phyloP scores from a whole-genome alignment of 176 grass and related monocot genomes.

The Avena sativa region DNA sequence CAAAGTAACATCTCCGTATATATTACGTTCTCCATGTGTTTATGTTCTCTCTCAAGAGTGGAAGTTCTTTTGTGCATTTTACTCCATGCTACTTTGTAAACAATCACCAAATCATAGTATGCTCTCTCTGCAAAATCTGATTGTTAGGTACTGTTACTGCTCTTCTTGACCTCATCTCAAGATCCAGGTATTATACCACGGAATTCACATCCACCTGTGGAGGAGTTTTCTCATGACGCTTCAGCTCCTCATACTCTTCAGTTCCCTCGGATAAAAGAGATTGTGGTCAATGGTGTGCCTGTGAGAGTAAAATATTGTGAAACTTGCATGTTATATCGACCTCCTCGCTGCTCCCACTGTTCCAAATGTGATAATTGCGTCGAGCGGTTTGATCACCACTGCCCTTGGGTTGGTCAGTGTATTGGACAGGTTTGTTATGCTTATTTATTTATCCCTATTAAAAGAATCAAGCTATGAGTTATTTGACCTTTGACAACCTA shows the following conservation, averaged over 20 bases:
- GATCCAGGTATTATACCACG: conserved; percentile 93
- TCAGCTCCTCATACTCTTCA: conserved; percentile 68
- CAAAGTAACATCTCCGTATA: background rate
- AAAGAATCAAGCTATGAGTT: conserved; percentile 13
- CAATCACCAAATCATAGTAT: conserved; percentile 47
- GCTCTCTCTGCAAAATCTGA: conserved; percentile 50
- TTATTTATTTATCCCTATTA: conserved; percentile 25
- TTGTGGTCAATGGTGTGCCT: conserved; percentile 65
- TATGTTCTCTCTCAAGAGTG: conserved; percentile 11
- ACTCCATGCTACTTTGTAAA: conserved; percentile 40
- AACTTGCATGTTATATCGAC: conserved; percentile 94
- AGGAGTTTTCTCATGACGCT: conserved; percentile 80
- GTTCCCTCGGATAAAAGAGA: conserved; percentile 79
- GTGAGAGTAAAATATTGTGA: conserved; percentile 98
- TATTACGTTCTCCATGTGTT: conserved; percentile 28
- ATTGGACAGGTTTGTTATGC: conserved; percentile 76
- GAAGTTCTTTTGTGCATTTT: conserved; percentile 25
- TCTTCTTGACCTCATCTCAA: conserved; percentile 88
- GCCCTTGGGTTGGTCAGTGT: conserved; percentile 95
- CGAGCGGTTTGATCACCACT: conserved; percentile 95
- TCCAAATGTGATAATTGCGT: conserved; percentile 96
- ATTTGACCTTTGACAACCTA: conserved; percentile 10
- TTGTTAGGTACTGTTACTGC: conserved; percentile 89
- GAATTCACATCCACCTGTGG: conserved; percentile 82
- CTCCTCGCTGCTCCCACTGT: conserved; percentile 89